Conservation (phyloP, 495 filamentous ascomycete species). For the Elaphomyces granulatus region DNA sequence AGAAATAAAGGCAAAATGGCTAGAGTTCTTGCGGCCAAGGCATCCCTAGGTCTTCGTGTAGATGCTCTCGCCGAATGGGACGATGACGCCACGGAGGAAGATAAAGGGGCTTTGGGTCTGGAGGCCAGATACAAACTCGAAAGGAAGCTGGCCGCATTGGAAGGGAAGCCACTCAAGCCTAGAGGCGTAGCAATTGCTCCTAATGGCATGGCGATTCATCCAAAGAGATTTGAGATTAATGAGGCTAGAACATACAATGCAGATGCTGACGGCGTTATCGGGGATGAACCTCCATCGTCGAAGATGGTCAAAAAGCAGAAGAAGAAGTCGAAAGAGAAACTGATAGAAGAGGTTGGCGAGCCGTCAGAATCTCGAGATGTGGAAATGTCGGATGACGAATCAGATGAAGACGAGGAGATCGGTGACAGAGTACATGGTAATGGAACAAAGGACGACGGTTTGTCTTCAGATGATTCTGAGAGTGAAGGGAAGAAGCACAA, state of each 20-base stretch:
- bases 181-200: constrained; percentile 64
- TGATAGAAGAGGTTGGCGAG: constrained; percentile 32
- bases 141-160: constrained; percentile 65
- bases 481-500: constrained; percentile 27
- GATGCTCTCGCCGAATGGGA: constrained; percentile 80
- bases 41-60: constrained; percentile 81
- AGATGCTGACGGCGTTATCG: constrained; percentile 75
- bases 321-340: constrained; percentile 35
- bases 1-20: constrained; percentile 99
- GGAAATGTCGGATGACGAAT: constrained; percentile 40
- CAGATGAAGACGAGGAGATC: constrained; percentile 12
- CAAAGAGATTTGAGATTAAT: constrained; percentile 81
- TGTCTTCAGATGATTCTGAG: constrained; percentile 30
- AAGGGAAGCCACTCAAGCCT: constrained; percentile 76
- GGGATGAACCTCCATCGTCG: constrained; percentile 40
- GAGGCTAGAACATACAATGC: constrained; percentile 92
- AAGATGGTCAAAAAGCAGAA: constrained; percentile 37
- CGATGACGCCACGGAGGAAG: constrained; percentile 71
- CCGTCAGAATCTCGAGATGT: constrained; percentile 14
- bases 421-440: not conserved
- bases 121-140: constrained; percentile 66
- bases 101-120: constrained; percentile 62
- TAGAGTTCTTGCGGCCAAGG: constrained; percentile 84
- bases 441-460: not conserved
- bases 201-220: constrained; percentile 41